A percentile compares a stretch with the other conserved stretches of the same genome.
phyloP scores from a whole-genome alignment of 225 moss, liverwort and hornwort species.

The Rhytidiadelphus loreus region DNA sequence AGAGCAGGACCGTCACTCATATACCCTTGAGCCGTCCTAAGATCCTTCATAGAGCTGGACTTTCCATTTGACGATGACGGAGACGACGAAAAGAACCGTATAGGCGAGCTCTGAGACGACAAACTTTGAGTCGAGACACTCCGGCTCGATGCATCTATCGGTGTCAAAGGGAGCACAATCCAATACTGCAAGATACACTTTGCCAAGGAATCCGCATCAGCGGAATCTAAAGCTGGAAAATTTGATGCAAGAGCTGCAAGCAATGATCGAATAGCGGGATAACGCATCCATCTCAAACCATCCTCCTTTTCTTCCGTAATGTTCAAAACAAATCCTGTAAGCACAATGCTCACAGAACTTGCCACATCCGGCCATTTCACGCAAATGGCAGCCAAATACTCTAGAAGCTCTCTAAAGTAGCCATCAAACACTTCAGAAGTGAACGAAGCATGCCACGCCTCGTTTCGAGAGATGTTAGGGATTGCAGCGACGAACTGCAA shows the following conservation, averaged over 20 bases:
- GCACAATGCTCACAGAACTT: constrained; percentile 38
- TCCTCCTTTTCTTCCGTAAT: constrained; percentile 46
- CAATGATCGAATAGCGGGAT: constrained; percentile 20
- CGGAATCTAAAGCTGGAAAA: constrained; percentile 13
- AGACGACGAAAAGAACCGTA: constrained; percentile 11
- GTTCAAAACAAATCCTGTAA: constrained; percentile 36
- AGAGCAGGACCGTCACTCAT: constrained; percentile 21
- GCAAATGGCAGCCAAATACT: constrained; percentile 38
- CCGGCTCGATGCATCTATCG: not conserved
- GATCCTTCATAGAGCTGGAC: constrained; percentile 25
- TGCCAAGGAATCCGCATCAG: constrained; percentile 20
- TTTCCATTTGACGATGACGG: constrained; percentile 21
- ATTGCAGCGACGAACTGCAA: constrained; percentile 17
- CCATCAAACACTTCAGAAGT: constrained; percentile 27
- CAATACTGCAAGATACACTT: constrained; percentile 20
- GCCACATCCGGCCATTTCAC: constrained; percentile 27
- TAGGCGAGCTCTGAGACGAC: constrained; percentile 23
- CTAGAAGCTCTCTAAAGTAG: constrained; percentile 58
- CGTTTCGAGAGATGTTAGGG: constrained; percentile 6
- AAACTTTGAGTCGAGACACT: constrained; percentile 13
- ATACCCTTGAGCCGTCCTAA: constrained; percentile 20
- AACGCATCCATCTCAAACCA: constrained; percentile 16
- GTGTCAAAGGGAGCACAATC: constrained; percentile 3
- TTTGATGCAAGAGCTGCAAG: constrained; percentile 19
- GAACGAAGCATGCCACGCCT: constrained; percentile 24